phyloP scores from a whole-genome alignment of 306 rosid species.

The Trifolium fragiferum region DNA sequence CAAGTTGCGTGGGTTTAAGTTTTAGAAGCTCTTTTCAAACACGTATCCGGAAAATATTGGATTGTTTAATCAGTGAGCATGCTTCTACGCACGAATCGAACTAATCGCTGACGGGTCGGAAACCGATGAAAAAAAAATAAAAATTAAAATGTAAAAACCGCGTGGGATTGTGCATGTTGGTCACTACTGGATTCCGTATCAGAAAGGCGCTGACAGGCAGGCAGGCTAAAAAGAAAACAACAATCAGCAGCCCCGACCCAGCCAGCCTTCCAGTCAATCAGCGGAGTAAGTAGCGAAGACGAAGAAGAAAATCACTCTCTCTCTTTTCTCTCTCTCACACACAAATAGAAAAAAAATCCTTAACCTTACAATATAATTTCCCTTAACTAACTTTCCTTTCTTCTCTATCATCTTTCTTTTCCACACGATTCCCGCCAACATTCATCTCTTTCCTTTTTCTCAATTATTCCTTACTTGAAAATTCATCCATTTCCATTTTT shows the following conservation, averaged over 20 bases:
- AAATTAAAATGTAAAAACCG: too few relatives aligned
- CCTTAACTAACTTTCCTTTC: neutral
- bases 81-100: too few relatives aligned
- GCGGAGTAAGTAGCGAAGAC: neutral
- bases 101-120: too few relatives aligned
- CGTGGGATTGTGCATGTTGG: too few relatives aligned
- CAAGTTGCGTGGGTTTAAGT: too few relatives aligned
- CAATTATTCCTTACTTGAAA: too few relatives aligned
- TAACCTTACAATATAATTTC: neutral
- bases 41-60: too few relatives aligned
- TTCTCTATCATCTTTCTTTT: neutral
- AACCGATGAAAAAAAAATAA: too few relatives aligned
- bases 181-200: neutral
- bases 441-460: neutral
- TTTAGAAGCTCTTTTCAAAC: too few relatives aligned
- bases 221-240: neutral
- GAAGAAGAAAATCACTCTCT: neutral
- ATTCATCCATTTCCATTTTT: neutral
- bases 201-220: neutral
- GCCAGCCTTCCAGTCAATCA: neutral
- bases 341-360: neutral
- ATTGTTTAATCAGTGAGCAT: too few relatives aligned
- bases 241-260: neutral
- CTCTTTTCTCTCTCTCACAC: neutral
- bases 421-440: conserved; percentile 15